Evolutionary conservation across 345 rosid species (phyloP).

Genomic region (Cardiospermum halicacabum): DNA sequence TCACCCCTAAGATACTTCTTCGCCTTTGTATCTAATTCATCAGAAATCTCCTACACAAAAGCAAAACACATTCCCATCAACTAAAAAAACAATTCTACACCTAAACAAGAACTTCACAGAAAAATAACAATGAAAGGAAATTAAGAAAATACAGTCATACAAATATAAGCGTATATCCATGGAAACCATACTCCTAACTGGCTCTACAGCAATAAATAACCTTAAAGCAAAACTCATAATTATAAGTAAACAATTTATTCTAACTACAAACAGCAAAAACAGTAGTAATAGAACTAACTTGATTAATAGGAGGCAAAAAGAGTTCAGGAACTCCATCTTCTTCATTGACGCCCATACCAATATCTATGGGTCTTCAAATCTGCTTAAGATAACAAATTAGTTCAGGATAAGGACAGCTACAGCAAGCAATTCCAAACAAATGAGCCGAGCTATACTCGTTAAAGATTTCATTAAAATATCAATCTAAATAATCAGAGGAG

Average conservation of each 20-base stretch:
- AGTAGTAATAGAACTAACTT: conserved; percentile 21
- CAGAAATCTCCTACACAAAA: conserved; percentile 41
- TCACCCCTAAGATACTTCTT: conserved; percentile 77
- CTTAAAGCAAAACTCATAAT: neutral
- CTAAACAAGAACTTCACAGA: neutral
- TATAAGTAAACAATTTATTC: neutral
- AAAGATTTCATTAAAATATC: no score
- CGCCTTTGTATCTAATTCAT: conserved; percentile 46
- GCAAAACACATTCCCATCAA: neutral
- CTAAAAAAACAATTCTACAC: neutral
- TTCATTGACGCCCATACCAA: conserved; percentile 33
- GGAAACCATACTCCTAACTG: neutral
- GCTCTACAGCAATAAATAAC: neutral
- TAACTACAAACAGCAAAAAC: no score
- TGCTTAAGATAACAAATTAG: neutral
- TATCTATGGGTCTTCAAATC: neutral
- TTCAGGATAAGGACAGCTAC: no score
- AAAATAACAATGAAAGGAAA: neutral
- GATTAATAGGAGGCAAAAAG: conserved; percentile 36
- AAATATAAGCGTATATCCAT: neutral
- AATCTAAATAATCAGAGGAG: no score
- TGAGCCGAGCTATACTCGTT: no score
- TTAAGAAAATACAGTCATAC: neutral
- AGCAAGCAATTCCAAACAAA: no score
- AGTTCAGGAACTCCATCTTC: conserved; percentile 24